Evolutionary conservation across 2,329 filamentous ascomycete species (phyloP).

Genomic region (Eurotiales sp.): DNA sequence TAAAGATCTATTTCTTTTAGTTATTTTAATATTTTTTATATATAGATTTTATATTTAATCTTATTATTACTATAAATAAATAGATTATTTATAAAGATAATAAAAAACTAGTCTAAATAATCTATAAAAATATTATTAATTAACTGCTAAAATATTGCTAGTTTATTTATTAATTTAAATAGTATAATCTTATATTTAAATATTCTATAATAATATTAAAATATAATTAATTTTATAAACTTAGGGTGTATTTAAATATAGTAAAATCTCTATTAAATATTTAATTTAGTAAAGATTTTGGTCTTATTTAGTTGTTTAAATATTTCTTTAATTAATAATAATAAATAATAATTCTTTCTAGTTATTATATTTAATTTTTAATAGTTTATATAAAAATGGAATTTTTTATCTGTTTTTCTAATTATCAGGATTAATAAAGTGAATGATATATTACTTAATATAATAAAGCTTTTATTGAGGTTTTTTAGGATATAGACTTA

Average conservation of each 20-base stretch:
- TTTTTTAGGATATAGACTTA: slow-evolving; percentile 4
- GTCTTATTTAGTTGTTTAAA: slow-evolving; percentile 18
- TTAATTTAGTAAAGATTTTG: slow-evolving; percentile 23
- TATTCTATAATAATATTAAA: slow-evolving; percentile 19
- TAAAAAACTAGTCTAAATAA: slow-evolving; percentile 13
- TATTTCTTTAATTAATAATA: slow-evolving; percentile 23
- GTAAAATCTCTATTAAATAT: slow-evolving; percentile 19
- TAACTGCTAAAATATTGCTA: slow-evolving; percentile 16
- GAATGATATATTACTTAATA: neutral
- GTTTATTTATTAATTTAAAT: slow-evolving; percentile 21
- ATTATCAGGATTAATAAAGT: slow-evolving; percentile 13
- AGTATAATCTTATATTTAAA: slow-evolving; percentile 27
- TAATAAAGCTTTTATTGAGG: slow-evolving; percentile 3
- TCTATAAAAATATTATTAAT: slow-evolving; percentile 5
- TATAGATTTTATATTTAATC: neutral
- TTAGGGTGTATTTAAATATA: neutral
- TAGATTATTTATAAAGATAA: slow-evolving; percentile 18
- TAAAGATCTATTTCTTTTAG: neutral
- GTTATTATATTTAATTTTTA: slow-evolving; percentile 23
- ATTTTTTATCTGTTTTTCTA: neutral
- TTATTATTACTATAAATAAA: slow-evolving; percentile 15
- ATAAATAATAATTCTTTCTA: slow-evolving; percentile 23
- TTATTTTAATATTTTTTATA: neutral
- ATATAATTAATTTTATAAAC: slow-evolving; percentile 10
- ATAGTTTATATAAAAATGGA: slow-evolving; percentile 26